These are phyloP conservation scores for Botrytis paeoniae DNA, from an alignment of 2,329 filamentous ascomycete species.

Conservation along the genomic window DNA sequence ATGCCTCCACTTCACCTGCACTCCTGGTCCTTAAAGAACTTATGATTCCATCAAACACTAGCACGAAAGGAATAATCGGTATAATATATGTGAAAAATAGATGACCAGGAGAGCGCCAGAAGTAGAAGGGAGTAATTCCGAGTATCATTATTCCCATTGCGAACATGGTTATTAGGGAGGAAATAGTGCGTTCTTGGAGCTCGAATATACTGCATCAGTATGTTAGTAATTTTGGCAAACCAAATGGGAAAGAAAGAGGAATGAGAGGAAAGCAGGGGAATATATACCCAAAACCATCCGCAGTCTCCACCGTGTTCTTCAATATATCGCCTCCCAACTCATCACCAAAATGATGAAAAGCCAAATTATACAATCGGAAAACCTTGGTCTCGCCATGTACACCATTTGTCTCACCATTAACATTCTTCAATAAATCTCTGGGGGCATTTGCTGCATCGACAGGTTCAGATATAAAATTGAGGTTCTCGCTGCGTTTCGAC, in stretches of 20 bases:
- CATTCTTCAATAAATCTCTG: slow-evolving; percentile 43
- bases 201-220: slow-evolving; percentile 58
- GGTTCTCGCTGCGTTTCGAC: slow-evolving; percentile 49
- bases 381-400: slow-evolving; percentile 46
- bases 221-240: neutral
- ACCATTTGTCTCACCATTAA: slow-evolving; percentile 18
- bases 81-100: slow-evolving; percentile 65
- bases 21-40: slow-evolving; percentile 66
- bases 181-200: slow-evolving; percentile 62
- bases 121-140: slow-evolving; percentile 50
- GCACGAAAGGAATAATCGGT: slow-evolving; percentile 64
- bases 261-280: neutral
- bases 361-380: slow-evolving; percentile 69
- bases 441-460: slow-evolving; percentile 65
- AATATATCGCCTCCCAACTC: slow-evolving; percentile 58
- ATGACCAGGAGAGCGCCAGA: slow-evolving; percentile 39
- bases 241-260: neutral
- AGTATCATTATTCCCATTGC: slow-evolving; percentile 53
- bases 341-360: slow-evolving; percentile 76
- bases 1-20: slow-evolving; percentile 58
- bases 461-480: slow-evolving; percentile 57
- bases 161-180: slow-evolving; percentile 52
- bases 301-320: slow-evolving; percentile 60
- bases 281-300: slow-evolving; percentile 59
- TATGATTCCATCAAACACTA: slow-evolving; percentile 67